Evolutionary conservation across 345 rosid genomes (phyloP).

Genomic region (Lumnitzera racemosa): DNA sequence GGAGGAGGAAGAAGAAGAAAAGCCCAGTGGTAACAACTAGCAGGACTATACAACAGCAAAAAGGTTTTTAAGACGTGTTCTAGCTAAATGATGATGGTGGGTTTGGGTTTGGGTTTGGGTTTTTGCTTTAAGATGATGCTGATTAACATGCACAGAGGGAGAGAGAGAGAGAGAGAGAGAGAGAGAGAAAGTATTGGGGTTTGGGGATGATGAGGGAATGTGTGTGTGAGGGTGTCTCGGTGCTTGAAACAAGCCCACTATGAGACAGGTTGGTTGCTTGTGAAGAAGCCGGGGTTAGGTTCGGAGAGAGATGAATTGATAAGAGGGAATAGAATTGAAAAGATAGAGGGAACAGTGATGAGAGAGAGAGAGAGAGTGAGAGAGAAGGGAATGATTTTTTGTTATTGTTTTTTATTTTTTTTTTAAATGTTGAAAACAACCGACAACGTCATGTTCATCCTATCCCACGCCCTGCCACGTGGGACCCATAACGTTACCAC

Average conservation of each 20-base stretch:
- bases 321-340: conserved; percentile 12
- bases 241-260: conserved; percentile 76
- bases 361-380: conserved; percentile 3
- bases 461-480: conserved; percentile 87
- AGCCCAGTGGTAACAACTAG: too few relatives aligned
- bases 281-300: conserved; percentile 57
- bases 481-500: conserved; percentile 42
- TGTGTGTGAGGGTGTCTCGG: too few relatives aligned
- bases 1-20: too few relatives aligned
- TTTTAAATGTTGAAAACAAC: conserved; percentile 32
- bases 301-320: conserved; percentile 10
- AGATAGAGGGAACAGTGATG: conserved; percentile 2
- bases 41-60: too few relatives aligned
- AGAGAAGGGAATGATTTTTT: too few relatives aligned
- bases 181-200: conserved; percentile 9
- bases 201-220: conserved; percentile 5
- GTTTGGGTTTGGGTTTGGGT: neutral
- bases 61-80: too few relatives aligned
- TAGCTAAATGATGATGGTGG: neutral
- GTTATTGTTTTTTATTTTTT: neutral
- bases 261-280: conserved; percentile 96
- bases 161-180: neutral
- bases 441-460: conserved; percentile 99
- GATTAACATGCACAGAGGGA: neutral
- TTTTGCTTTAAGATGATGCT: neutral